Evolutionary conservation across 2,329 filamentous ascomycete genomes (phyloP).

Genomic region (Cladophialophora carrionii): DNA sequence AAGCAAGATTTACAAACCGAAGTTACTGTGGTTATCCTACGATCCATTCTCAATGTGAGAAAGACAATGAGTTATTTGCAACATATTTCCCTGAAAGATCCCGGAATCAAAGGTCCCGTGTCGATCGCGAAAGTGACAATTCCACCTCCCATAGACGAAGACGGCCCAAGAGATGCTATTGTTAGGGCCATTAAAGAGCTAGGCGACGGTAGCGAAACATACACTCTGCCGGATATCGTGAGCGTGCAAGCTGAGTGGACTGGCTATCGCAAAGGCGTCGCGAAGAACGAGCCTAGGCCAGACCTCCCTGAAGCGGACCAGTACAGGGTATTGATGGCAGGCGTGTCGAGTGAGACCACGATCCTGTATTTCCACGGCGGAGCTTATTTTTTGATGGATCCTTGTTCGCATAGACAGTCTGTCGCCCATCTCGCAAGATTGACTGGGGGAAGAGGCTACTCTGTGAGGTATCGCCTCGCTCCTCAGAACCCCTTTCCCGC

Average conservation of each 20-base stretch:
- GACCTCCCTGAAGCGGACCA: conserved; percentile 50
- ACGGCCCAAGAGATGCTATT: conserved; percentile 40
- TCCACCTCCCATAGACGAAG: conserved; percentile 57
- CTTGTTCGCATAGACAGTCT: conserved; percentile 47
- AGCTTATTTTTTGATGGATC: conserved; percentile 52
- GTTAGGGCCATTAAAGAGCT: conserved; percentile 47
- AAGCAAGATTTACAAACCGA: conserved; percentile 80
- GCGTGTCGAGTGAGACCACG: conserved; percentile 47
- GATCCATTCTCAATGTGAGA: conserved; percentile 60
- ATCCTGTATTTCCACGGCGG: conserved; percentile 55
- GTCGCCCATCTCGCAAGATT: conserved; percentile 46
- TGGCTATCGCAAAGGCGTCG: conserved; percentile 47
- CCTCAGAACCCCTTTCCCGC: conserved; percentile 55
- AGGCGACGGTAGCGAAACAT: conserved; percentile 46
- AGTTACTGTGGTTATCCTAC: conserved; percentile 71
- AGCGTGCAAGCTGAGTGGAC: conserved; percentile 54
- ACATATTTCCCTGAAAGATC: conserved; percentile 62
- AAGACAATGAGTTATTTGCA: conserved; percentile 66
- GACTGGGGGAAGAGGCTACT: conserved; percentile 47
- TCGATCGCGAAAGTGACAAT: conserved; percentile 77
- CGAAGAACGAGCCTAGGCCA: conserved; percentile 45
- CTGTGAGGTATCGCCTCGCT: conserved; percentile 53
- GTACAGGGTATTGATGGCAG: conserved; percentile 47
- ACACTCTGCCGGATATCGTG: conserved; percentile 43
- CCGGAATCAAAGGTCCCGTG: conserved; percentile 73